phyloP scores from a whole-genome alignment of 345 rosid genomes.

The Stellera chamaejasme region DNA sequence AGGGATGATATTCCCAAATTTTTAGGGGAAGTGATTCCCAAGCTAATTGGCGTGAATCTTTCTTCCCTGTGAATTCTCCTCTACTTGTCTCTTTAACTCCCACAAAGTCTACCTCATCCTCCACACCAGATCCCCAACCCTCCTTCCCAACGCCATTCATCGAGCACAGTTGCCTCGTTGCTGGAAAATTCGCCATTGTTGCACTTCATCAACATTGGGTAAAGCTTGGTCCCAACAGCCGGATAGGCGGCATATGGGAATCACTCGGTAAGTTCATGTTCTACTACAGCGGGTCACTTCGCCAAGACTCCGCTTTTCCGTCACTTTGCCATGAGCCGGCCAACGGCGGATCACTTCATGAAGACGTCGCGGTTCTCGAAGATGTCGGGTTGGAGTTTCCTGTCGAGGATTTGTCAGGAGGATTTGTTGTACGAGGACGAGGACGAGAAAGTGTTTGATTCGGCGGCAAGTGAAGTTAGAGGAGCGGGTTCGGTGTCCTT shows the following conservation, averaged over 20 bases:
- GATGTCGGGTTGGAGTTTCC: slow-evolving; percentile 75
- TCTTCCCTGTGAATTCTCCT: no score
- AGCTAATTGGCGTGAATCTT: no score
- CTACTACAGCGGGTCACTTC: slow-evolving; percentile 55
- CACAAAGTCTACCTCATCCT: no score
- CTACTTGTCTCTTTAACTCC: no score
- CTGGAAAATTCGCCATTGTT: no score
- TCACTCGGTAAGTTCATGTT: slow-evolving; percentile 74
- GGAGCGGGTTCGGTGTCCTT: slow-evolving; percentile 51
- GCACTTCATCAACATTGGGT: slow-evolving; percentile 18
- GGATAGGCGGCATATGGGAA: slow-evolving; percentile 58
- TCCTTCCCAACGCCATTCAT: no score
- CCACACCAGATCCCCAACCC: no score
- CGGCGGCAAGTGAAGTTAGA: slow-evolving; percentile 49
- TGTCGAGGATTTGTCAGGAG: slow-evolving; percentile 41
- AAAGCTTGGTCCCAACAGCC: slow-evolving; percentile 23
- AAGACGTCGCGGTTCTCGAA: slow-evolving; percentile 66
- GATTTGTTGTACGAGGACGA: slow-evolving; percentile 63
- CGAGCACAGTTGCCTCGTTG: no score
- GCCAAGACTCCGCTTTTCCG: slow-evolving; percentile 22
- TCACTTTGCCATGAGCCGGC: slow-evolving; percentile 29
- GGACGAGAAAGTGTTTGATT: slow-evolving; percentile 50
- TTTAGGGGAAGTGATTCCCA: no score
- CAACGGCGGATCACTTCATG: slow-evolving; percentile 43
- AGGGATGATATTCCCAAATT: no score